phyloP scores from a whole-genome alignment of 441 rosid species.

The Erodium moschatum region DNA sequence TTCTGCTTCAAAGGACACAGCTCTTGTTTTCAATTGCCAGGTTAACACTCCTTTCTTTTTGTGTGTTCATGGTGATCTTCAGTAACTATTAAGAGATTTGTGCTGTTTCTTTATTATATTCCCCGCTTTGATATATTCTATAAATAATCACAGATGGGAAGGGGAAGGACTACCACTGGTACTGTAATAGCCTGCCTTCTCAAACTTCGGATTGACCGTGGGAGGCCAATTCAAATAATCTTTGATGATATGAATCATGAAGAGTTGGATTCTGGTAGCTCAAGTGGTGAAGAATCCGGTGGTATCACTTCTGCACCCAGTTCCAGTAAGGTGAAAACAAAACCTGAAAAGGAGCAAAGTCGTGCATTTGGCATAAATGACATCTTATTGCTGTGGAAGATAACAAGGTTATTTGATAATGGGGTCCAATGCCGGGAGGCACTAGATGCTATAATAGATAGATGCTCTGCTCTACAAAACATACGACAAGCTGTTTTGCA shows the following conservation, averaged over 20 bases:
- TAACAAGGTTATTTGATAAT: slow-evolving; percentile 84
- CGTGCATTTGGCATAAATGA: slow-evolving; percentile 87
- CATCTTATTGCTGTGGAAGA: slow-evolving; percentile 76
- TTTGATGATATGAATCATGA: slow-evolving; percentile 48
- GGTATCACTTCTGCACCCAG: slow-evolving; percentile 33
- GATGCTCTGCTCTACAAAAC: slow-evolving; percentile 95
- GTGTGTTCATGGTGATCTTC: slow-evolving; percentile 9
- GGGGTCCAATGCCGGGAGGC: slow-evolving; percentile 94
- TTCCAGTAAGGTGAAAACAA: slow-evolving; percentile 24
- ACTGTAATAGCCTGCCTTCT: slow-evolving; percentile 98
- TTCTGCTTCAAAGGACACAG: slow-evolving; percentile 86
- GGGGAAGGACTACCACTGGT: slow-evolving; percentile 99
- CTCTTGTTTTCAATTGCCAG: slow-evolving; percentile 99
- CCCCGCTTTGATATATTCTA: slow-evolving; percentile 15
- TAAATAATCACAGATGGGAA: slow-evolving; percentile 71
- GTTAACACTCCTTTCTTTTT: slow-evolving; percentile 32
- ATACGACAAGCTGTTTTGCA: slow-evolving; percentile 85
- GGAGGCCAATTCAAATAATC: slow-evolving; percentile 73
- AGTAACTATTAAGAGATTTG: slow-evolving; percentile 16
- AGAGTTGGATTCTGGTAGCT: slow-evolving; percentile 69
- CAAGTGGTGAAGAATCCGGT: slow-evolving; percentile 90
- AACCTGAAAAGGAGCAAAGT: slow-evolving; percentile 42
- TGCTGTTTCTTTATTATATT: slow-evolving; percentile 16
- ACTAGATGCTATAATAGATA: slow-evolving; percentile 83
- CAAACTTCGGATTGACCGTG: slow-evolving; percentile 77